Evolutionary conservation across 192 early-diverging fungal genomes (phyloP).

Genomic region (Coemansia sp.): DNA sequence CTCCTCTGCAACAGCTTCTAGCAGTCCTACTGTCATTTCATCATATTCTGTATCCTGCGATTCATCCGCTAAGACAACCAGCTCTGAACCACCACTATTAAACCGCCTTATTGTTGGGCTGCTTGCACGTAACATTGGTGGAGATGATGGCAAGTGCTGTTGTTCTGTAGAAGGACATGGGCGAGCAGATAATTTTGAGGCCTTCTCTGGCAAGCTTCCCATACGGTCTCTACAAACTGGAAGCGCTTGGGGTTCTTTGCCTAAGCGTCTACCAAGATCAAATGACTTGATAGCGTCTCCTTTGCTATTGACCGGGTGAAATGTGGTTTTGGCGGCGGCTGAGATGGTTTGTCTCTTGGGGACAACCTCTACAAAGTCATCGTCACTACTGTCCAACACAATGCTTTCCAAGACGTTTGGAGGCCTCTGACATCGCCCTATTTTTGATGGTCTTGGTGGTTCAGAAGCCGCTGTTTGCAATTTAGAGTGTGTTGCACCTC

Average conservation of each 20-base stretch:
- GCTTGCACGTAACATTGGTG: conserved; percentile 28
- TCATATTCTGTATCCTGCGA: conserved; percentile 13
- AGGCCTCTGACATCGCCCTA: background rate
- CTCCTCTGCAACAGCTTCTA: background rate
- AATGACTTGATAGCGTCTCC: background rate
- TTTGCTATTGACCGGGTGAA: background rate
- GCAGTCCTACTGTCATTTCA: background rate
- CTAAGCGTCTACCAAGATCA: conserved; percentile 1
- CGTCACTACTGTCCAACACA: conserved; percentile 19
- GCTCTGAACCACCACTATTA: conserved; percentile 18
- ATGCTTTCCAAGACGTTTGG: background rate
- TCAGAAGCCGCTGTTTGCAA: background rate
- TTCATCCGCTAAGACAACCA: conserved; percentile 13
- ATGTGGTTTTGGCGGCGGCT: background rate
- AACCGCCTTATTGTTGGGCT: conserved; percentile 43
- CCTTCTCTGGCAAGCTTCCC: background rate
- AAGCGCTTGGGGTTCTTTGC: background rate
- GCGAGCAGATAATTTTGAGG: background rate
- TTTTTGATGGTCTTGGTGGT: conserved; percentile 1
- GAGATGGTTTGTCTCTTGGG: background rate
- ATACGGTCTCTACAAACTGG: too few relatives aligned
- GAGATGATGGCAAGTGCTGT: conserved; percentile 33
- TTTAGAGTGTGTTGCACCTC: background rate
- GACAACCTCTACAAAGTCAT: conserved; percentile 23
- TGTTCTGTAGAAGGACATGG: background rate